Percentiles rank a stretch among this genome's conserved stretches.
These are phyloP conservation scores for Ustilago bromivora DNA, from an alignment of 1,284 basidiomycete genomes.

Conservation along the genomic window DNA sequence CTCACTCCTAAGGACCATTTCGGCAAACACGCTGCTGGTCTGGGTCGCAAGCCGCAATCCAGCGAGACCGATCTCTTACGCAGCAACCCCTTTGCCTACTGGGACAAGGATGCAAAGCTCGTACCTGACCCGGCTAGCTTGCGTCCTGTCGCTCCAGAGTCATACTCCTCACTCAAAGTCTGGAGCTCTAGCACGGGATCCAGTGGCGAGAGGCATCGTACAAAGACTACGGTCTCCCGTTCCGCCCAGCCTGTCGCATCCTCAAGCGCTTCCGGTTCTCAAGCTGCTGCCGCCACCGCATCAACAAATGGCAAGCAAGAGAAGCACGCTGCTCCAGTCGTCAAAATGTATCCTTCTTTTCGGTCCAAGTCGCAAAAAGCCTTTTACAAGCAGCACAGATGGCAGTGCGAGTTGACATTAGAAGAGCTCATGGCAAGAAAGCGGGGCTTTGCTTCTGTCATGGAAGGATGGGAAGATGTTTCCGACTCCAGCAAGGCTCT, in stretches of 20 bases:
- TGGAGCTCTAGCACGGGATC: slow-evolving; percentile 24
- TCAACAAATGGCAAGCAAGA: slow-evolving; percentile 36
- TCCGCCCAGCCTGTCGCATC: slow-evolving; percentile 26
- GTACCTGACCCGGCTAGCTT: slow-evolving; percentile 34
- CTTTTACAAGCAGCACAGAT: slow-evolving; percentile 40
- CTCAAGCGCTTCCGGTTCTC: slow-evolving; percentile 13
- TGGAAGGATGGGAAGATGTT: slow-evolving; percentile 37
- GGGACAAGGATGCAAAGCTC: slow-evolving; percentile 51
- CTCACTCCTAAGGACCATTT: slow-evolving; percentile 46
- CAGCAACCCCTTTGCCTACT: slow-evolving; percentile 62
- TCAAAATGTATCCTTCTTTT: slow-evolving; percentile 57
- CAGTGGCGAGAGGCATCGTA: slow-evolving; percentile 30
- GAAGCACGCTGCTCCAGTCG: slow-evolving; percentile 60
- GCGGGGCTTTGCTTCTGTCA: slow-evolving; percentile 23
- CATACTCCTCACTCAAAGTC: slow-evolving; percentile 19
- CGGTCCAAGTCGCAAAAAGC: slow-evolving; percentile 24
- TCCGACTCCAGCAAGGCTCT: slow-evolving; percentile 10
- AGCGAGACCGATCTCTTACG: slow-evolving; percentile 61
- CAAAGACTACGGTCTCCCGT: slow-evolving; percentile 46
- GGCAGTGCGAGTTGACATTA: slow-evolving; percentile 53
- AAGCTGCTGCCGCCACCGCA: slow-evolving; percentile 14
- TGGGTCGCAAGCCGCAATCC: slow-evolving; percentile 37
- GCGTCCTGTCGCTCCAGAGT: slow-evolving; percentile 14
- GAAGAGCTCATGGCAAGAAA: slow-evolving; percentile 58
- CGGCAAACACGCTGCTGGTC: slow-evolving; percentile 16